A percentile compares a stretch with the other conserved stretches of the same genome.
Conservation (phyloP, 768 basidiomycete species). For the Clitopilus passeckerianus region DNA sequence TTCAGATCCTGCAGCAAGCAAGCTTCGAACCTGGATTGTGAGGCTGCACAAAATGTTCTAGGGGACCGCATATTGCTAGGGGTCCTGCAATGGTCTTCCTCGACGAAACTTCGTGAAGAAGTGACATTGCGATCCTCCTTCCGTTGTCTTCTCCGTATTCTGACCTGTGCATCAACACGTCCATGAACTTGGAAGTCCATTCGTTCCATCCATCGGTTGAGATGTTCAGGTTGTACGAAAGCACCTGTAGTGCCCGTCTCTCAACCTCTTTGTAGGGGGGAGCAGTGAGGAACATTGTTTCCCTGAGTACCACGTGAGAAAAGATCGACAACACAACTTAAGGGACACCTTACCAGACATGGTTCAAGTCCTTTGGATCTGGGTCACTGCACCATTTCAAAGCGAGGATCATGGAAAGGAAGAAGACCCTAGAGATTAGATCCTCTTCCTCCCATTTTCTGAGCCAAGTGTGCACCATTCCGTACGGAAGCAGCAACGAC, state of each 20-base stretch:
- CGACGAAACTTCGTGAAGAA: not conserved
- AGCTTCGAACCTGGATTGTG: too few species aligned
- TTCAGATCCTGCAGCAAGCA: too few species aligned
- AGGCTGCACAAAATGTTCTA: too few species aligned
- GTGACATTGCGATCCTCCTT: not conserved
- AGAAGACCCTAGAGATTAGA: slow-evolving; percentile 42
- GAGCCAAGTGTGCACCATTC: slow-evolving; percentile 15
- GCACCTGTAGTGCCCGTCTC: not conserved
- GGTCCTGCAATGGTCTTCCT: not conserved
- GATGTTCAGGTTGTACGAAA: not conserved
- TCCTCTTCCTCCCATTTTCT: slow-evolving; percentile 33
- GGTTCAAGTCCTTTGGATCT: slow-evolving; percentile 46
- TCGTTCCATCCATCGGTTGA: not conserved
- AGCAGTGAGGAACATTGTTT: not conserved
- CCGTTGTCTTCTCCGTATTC: not conserved
- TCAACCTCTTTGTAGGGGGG: not conserved
- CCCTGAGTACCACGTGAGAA: not conserved
- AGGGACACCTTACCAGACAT: not conserved
- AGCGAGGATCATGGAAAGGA: slow-evolving; percentile 51
- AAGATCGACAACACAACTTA: not conserved
- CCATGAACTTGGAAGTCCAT: not conserved
- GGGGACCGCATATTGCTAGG: too few species aligned
- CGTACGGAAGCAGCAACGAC: slow-evolving; percentile 42
- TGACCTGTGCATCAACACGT: not conserved
- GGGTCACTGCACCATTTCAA: slow-evolving; percentile 63